Percentiles rank a stretch among this genome's conserved stretches.
phyloP scores from a whole-genome alignment of 805 yeast species.

The Saccharomycopsis malanga region DNA sequence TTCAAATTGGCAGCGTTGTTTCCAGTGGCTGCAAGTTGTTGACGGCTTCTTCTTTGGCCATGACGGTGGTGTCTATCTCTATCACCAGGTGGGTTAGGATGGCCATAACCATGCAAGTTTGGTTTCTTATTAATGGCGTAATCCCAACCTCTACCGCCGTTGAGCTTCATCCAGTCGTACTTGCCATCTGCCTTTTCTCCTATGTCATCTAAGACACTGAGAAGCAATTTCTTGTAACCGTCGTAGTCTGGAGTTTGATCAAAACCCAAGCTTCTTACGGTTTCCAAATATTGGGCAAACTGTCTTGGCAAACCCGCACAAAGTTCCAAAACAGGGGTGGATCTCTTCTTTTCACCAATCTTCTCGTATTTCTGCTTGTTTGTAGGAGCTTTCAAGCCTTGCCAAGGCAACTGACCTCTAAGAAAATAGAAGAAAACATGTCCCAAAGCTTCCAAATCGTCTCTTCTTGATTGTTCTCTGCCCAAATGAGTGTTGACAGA shows the following conservation, averaged over 20 bases:
- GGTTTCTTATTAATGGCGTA: slow-evolving; percentile 83
- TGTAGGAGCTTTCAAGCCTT: slow-evolving; percentile 95
- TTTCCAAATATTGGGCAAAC: slow-evolving; percentile 84
- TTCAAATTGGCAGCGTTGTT: slow-evolving; percentile 17
- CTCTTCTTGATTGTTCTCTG: slow-evolving; percentile 93
- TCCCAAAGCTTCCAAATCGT: slow-evolving; percentile 92
- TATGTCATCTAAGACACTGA: slow-evolving; percentile 67
- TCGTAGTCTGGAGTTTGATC: slow-evolving; percentile 95
- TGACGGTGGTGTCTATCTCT: slow-evolving; percentile 36
- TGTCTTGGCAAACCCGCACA: slow-evolving; percentile 88
- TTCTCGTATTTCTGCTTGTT: slow-evolving; percentile 96
- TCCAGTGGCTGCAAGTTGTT: slow-evolving; percentile 23
- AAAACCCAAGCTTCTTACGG: slow-evolving; percentile 81
- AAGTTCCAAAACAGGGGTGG: slow-evolving; percentile 78
- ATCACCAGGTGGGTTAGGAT: slow-evolving; percentile 76
- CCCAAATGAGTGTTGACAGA: slow-evolving; percentile 96
- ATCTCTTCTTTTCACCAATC: slow-evolving; percentile 92
- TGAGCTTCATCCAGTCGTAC: slow-evolving; percentile 96
- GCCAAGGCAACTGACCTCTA: slow-evolving; percentile 97
- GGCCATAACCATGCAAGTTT: slow-evolving; percentile 92
- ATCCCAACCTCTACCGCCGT: slow-evolving; percentile 96
- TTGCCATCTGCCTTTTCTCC: slow-evolving; percentile 76
- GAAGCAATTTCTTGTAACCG: slow-evolving; percentile 68
- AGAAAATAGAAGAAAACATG: slow-evolving; percentile 94
- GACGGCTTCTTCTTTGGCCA: slow-evolving; percentile 31